phyloP scores from a whole-genome alignment of 2,329 filamentous ascomycete genomes.

The Fusarium miscanthi region DNA sequence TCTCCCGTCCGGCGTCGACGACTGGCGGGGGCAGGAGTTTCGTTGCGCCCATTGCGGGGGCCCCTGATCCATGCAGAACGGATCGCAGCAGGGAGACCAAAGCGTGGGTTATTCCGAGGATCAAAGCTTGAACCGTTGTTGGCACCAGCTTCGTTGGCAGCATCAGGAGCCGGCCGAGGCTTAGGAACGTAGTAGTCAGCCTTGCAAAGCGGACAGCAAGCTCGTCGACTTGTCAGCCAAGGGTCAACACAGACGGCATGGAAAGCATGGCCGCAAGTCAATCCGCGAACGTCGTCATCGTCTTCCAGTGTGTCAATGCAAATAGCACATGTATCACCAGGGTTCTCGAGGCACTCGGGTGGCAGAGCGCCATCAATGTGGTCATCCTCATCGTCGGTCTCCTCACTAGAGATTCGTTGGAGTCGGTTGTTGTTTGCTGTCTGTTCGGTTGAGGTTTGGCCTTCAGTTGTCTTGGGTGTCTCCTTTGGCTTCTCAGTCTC shows the following conservation, averaged over 20 bases:
- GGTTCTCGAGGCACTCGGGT: slow-evolving; percentile 81
- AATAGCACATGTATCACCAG: slow-evolving; percentile 94
- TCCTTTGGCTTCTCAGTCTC: slow-evolving; percentile 42
- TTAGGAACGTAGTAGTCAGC: slow-evolving; percentile 97
- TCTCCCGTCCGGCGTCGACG: slow-evolving; percentile 27
- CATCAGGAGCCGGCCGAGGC: slow-evolving; percentile 70
- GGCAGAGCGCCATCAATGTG: slow-evolving; percentile 86
- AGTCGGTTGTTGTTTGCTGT: slow-evolving; percentile 45
- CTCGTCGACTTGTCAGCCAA: slow-evolving; percentile 93
- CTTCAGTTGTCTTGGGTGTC: slow-evolving; percentile 26
- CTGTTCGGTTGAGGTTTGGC: slow-evolving; percentile 42
- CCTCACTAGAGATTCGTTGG: slow-evolving; percentile 59
- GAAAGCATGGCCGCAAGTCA: slow-evolving; percentile 98
- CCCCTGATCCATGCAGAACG: slow-evolving; percentile 54
- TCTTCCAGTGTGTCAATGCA: slow-evolving; percentile 95
- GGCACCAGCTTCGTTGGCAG: slow-evolving; percentile 49
- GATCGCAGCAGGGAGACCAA: slow-evolving; percentile 61
- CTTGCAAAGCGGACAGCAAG: slow-evolving; percentile 97
- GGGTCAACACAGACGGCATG: slow-evolving; percentile 96
- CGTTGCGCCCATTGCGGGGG: slow-evolving; percentile 13
- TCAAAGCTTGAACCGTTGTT: slow-evolving; percentile 45
- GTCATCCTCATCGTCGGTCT: slow-evolving; percentile 76
- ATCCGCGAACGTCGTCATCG: slow-evolving; percentile 91
- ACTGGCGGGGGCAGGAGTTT: slow-evolving; percentile 7
- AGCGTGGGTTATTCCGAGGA: slow-evolving; percentile 55